Evolutionary conservation across 2,329 filamentous ascomycete species (phyloP).

Genomic region (Penicillium psychrosexuale): DNA sequence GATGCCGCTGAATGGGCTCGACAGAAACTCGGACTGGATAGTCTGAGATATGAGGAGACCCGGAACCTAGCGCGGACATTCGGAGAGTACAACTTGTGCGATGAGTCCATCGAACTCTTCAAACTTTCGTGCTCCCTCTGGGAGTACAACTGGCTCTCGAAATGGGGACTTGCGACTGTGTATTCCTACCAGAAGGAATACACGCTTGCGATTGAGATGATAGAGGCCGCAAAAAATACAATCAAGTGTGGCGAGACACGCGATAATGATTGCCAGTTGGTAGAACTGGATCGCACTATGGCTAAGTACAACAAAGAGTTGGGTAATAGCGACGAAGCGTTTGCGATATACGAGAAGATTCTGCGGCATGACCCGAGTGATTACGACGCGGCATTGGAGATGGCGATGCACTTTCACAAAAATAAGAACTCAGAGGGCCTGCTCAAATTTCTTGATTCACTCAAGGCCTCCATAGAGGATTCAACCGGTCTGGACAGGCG

Average conservation of each 20-base stretch:
- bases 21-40: conserved; percentile 6
- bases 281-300: conserved; percentile 5
- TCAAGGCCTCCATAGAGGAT: conserved; percentile 14
- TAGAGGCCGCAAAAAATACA: neutral
- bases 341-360: conserved; percentile 14
- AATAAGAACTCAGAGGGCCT: conserved; percentile 13
- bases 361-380: conserved; percentile 11
- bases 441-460: conserved; percentile 15
- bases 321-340: conserved; percentile 4
- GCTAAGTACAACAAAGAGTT: conserved; percentile 6
- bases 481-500: conserved; percentile 4
- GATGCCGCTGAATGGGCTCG: conserved; percentile 16
- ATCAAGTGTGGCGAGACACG: neutral
- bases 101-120: conserved; percentile 19
- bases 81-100: conserved; percentile 7
- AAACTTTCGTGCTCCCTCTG: conserved; percentile 13
- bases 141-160: conserved; percentile 18
- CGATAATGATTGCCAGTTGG: neutral
- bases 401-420: conserved; percentile 2
- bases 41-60: conserved; percentile 14
- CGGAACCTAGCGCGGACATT: conserved; percentile 20
- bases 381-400: conserved; percentile 6
- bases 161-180: conserved; percentile 16
- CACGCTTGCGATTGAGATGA: conserved; percentile 1
- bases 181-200: conserved; percentile 10